Percentiles rank a stretch among this genome's conserved stretches.
Evolutionary conservation across 176 grass and related monocot species (phyloP).

Genomic region (Zizania latifolia): DNA sequence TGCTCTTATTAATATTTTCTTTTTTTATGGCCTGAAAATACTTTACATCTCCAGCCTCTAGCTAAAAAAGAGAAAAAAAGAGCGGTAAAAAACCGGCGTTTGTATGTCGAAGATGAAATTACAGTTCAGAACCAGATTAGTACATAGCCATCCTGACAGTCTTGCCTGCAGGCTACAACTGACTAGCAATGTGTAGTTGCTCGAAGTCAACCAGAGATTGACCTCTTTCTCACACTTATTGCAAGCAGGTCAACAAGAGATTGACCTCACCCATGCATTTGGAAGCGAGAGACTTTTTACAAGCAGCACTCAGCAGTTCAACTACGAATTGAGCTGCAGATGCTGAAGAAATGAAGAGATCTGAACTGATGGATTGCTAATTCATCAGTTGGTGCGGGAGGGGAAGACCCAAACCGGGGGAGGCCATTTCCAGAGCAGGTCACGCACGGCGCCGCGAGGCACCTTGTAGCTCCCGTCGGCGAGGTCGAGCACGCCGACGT

Average conservation of each 20-base stretch:
- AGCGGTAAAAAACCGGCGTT: too few species aligned
- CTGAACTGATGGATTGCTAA: not conserved
- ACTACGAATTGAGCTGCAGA: not conserved
- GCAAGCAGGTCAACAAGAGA: not conserved
- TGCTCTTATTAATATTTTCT: too few species aligned
- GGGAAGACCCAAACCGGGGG: slow-evolving; percentile 51
- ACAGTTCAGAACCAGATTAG: not conserved
- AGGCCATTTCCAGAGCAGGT: slow-evolving; percentile 53
- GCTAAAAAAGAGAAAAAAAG: too few species aligned
- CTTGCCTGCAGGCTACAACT: not conserved
- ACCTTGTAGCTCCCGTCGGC: slow-evolving; percentile 30
- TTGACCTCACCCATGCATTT: not conserved
- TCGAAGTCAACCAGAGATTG: not conserved
- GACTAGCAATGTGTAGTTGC: not conserved
- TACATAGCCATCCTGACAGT: not conserved
- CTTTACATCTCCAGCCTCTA: too few species aligned
- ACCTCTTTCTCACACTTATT: not conserved
- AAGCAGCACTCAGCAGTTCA: not conserved
- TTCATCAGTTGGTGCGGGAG: not conserved
- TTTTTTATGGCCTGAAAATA: too few species aligned
- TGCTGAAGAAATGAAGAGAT: not conserved
- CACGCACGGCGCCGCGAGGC: slow-evolving; percentile 14
- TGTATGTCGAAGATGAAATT: not conserved
- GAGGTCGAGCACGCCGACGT: slow-evolving; percentile 54
- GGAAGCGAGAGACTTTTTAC: not conserved